Percentiles rank a stretch among this genome's conserved stretches.
These are phyloP conservation scores for Leucaena leucocephala DNA, from an alignment of 306 rosid genomes.

Conservation along the genomic window DNA sequence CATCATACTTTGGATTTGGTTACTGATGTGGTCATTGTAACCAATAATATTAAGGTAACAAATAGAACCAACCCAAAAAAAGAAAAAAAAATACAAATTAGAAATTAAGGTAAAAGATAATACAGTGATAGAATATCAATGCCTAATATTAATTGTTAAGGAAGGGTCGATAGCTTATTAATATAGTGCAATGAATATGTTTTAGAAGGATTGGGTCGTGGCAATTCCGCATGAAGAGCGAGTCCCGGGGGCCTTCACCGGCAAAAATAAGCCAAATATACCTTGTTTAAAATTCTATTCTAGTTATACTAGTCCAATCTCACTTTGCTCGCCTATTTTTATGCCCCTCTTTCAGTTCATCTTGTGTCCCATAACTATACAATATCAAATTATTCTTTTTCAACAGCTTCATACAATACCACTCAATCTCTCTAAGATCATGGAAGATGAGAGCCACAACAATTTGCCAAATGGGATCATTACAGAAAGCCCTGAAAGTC, in stretches of 20 bases:
- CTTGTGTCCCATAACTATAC: constrained; percentile 22
- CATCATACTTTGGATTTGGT: too few species aligned
- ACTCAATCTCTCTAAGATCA: constrained; percentile 26
- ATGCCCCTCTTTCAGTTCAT: constrained; percentile 42
- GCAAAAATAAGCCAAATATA: constrained; percentile 12
- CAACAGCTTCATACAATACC: neutral
- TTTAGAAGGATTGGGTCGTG: constrained; percentile 39
- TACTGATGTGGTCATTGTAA: too few species aligned
- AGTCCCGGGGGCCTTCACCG: constrained; percentile 49
- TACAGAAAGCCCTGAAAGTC: constrained; percentile 50
- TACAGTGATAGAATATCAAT: neutral
- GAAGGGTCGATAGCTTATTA: neutral
- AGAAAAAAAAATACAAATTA: too few species aligned
- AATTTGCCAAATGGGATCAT: constrained; percentile 48
- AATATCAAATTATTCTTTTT: neutral
- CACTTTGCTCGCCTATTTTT: constrained; percentile 52
- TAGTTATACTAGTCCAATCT: constrained; percentile 29
- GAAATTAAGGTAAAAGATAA: too few species aligned
- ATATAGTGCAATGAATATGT: too few species aligned
- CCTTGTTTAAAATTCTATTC: constrained; percentile 20
- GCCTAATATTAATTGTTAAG: neutral
- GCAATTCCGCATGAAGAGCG: constrained; percentile 52
- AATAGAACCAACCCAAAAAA: too few species aligned
- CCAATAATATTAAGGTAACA: too few species aligned
- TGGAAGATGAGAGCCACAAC: constrained; percentile 52